A percentile compares a stretch with the other conserved stretches of the same genome.
phyloP scores from a whole-genome alignment of 1,284 basidiomycete genomes.

The Puccinia horiana region DNA sequence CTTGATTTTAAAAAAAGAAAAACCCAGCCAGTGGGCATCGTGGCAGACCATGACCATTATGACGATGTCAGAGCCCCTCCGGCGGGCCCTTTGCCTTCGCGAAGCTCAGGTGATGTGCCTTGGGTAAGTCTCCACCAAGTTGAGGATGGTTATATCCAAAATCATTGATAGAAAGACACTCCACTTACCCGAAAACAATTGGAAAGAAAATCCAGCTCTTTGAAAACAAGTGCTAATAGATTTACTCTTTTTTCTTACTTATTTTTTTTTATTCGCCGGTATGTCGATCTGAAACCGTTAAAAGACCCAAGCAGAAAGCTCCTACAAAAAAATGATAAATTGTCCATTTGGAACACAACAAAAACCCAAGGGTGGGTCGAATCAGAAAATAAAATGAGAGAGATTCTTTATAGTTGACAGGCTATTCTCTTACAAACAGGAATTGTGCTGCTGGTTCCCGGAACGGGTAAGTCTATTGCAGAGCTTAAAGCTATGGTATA shows the following conservation, averaged over 20 bases:
- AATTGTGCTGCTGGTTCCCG: conserved; percentile 36
- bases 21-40: not conserved
- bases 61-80: not conserved
- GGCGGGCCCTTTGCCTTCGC: not conserved
- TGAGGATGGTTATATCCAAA: not conserved
- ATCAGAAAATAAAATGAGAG: not conserved
- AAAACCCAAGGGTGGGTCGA: not conserved
- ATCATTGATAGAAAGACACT: not conserved
- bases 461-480: conserved; percentile 21
- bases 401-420: not conserved
- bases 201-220: too few species aligned
- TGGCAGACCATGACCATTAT: not conserved
- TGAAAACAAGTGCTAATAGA: too few species aligned
- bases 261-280: not conserved
- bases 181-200: too few species aligned
- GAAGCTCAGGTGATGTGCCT: conserved; percentile 31
- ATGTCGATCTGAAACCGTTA: not conserved
- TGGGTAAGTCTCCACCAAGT: conserved; percentile 20
- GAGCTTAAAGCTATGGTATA: not conserved
- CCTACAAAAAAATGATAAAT: conserved; percentile 20
- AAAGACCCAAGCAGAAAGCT: conserved; percentile 33
- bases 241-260: too few species aligned
- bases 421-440: not conserved
- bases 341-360: conserved; percentile 22
- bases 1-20: not conserved